Percentiles rank a stretch among this genome's conserved stretches.
phyloP scores from a whole-genome alignment of 768 basidiomycete species.

The Scleroderma bovista region DNA sequence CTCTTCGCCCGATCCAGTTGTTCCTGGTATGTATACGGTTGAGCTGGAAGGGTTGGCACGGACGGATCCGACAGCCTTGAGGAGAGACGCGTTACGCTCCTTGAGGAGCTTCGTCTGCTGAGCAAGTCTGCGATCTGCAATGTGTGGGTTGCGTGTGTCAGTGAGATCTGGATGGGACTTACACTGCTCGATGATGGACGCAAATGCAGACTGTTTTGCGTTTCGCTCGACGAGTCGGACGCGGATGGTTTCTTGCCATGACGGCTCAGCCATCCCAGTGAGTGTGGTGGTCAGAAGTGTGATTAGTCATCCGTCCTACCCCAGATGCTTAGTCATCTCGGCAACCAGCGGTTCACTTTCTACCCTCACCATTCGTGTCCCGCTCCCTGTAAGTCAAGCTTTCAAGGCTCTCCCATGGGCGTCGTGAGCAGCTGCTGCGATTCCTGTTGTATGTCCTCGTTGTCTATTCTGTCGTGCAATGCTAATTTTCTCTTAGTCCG shows the following conservation, averaged over 20 bases:
- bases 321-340: not conserved
- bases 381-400: too few relatives aligned
- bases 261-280: conserved; percentile 74
- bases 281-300: conserved; percentile 3
- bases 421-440: conserved; percentile 78
- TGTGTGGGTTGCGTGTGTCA: conserved; percentile 11
- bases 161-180: conserved; percentile 24
- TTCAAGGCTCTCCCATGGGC: conserved; percentile 46
- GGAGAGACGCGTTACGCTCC: conserved; percentile 84
- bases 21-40: conserved; percentile 53
- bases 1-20: conserved; percentile 56
- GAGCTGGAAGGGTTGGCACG: conserved; percentile 57
- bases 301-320: not conserved
- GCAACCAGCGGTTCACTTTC: conserved; percentile 15
- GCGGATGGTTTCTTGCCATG: conserved; percentile 80
- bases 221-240: conserved; percentile 81
- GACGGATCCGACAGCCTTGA: conserved; percentile 77
- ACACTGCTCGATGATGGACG: conserved; percentile 92
- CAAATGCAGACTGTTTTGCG: conserved; percentile 71
- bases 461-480: conserved; percentile 6
- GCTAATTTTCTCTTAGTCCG: conserved; percentile 45
- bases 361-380: too few relatives aligned
- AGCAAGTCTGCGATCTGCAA: conserved; percentile 81
- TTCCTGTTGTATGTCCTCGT: conserved; percentile 60
- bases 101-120: conserved; percentile 90